phyloP scores from a whole-genome alignment of 139 green algal species.

The Prasinococcaceae sp. region DNA sequence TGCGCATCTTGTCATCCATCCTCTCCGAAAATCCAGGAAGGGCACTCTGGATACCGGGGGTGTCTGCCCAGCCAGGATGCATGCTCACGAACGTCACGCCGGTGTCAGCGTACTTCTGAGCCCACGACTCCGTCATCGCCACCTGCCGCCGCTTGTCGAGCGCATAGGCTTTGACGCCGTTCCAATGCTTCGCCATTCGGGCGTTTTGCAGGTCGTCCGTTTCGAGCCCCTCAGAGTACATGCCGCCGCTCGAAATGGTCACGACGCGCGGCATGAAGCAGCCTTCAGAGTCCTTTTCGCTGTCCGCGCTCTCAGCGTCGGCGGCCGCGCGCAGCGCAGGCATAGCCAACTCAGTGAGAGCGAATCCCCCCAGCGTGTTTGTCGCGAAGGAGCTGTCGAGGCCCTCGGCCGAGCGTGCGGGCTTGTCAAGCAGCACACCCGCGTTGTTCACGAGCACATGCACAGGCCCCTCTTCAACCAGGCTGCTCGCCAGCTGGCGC shows the following conservation, averaged over 20 bases:
- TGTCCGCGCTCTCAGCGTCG: no score
- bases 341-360: constrained; percentile 16
- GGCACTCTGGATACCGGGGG: constrained; percentile 1
- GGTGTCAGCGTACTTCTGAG: constrained; percentile 6
- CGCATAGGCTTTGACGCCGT: constrained; percentile 19
- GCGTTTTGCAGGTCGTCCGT: neutral
- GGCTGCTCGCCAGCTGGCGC: neutral
- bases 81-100: constrained; percentile 20
- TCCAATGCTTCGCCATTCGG: constrained; percentile 5
- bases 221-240: constrained; percentile 6
- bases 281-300: no score
- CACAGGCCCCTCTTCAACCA: constrained; percentile 7
- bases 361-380: constrained; percentile 22
- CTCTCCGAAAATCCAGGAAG: constrained; percentile 25
- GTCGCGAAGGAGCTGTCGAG: constrained; percentile 20
- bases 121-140: constrained; percentile 24
- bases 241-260: neutral
- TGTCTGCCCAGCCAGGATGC: constrained; percentile 28
- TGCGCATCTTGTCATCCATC: constrained; percentile 16
- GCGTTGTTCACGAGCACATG: constrained; percentile 27
- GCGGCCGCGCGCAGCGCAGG: no score
- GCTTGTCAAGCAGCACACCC: constrained; percentile 13
- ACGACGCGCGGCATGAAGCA: constrained; percentile 5
- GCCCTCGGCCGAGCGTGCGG: constrained; percentile 3
- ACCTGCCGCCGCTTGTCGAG: constrained; percentile 23